phyloP scores from a whole-genome alignment of 1,284 basidiomycete species.

The Grifola frondosa region DNA sequence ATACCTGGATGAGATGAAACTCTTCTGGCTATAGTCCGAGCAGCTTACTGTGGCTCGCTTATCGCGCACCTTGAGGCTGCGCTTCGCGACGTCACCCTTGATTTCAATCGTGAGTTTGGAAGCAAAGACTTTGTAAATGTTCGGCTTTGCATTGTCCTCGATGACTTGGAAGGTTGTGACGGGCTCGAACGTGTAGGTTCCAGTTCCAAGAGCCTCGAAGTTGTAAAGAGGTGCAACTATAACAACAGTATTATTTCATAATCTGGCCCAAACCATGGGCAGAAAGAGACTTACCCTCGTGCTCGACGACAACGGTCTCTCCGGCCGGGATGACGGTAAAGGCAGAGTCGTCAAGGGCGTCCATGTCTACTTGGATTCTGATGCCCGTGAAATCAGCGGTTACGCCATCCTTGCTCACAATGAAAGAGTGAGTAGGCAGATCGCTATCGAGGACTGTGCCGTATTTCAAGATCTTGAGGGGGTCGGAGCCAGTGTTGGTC shows the following conservation, averaged over 20 bases:
- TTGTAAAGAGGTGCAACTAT: slow-evolving; percentile 15
- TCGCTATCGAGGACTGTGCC: slow-evolving; percentile 42
- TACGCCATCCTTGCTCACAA: slow-evolving; percentile 40
- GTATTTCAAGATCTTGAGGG: slow-evolving; percentile 40
- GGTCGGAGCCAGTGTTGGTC: slow-evolving; percentile 37
- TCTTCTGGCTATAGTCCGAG: slow-evolving; percentile 16
- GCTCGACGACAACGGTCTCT: slow-evolving; percentile 36
- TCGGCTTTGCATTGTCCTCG: slow-evolving; percentile 8
- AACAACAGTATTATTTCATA: neutral
- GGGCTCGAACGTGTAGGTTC: slow-evolving; percentile 15
- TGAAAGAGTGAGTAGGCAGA: slow-evolving; percentile 44
- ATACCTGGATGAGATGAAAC: slow-evolving; percentile 24
- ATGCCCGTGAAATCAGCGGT: slow-evolving; percentile 40
- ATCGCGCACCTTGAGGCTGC: slow-evolving; percentile 5
- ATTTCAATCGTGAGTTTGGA: slow-evolving; percentile 5
- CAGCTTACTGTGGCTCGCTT: slow-evolving; percentile 20
- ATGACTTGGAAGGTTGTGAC: slow-evolving; percentile 16
- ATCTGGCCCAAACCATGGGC: neutral
- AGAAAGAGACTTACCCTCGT: slow-evolving; percentile 30
- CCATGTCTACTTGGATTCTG: slow-evolving; percentile 39
- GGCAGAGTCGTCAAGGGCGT: slow-evolving; percentile 33
- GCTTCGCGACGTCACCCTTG: slow-evolving; percentile 14
- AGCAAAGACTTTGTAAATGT: slow-evolving; percentile 5
- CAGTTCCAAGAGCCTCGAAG: slow-evolving; percentile 17
- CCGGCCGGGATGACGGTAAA: slow-evolving; percentile 40